These are phyloP conservation scores for Trichoderma sp. DNA, from an alignment of 2,329 filamentous ascomycete species.

Conservation along the genomic window DNA sequence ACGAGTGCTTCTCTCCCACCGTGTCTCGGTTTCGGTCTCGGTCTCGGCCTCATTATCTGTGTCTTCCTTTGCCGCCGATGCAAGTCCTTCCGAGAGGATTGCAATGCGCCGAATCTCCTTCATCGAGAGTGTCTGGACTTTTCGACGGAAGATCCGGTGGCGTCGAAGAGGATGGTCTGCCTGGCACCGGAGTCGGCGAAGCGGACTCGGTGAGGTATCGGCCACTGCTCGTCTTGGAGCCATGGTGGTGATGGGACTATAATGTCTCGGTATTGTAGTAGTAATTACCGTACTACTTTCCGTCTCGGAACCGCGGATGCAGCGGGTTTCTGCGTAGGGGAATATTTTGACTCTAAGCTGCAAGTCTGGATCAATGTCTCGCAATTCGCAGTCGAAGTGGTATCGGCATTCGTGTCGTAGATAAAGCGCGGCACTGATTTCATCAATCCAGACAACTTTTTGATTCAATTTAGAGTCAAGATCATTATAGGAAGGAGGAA, in stretches of 20 bases:
- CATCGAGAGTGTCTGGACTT: neutral
- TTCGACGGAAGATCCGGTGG: neutral
- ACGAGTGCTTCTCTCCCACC: slow-evolving; percentile 7
- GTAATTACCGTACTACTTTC: neutral
- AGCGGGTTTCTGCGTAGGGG: neutral
- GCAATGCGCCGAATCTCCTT: neutral
- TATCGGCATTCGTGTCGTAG: neutral
- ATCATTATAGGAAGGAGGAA: neutral
- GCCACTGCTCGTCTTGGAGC: neutral
- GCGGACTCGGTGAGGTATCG: neutral
- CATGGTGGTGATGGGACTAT: neutral
- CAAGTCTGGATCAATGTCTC: neutral
- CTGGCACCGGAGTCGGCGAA: neutral
- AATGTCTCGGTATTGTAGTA: neutral
- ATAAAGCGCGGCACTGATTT: neutral
- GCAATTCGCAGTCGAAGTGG: neutral
- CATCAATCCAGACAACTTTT: neutral
- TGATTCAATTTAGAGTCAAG: neutral
- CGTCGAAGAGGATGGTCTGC: neutral
- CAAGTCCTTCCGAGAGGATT: neutral
- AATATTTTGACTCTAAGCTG: neutral
- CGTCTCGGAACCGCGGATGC: neutral
- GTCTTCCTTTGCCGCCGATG: neutral
- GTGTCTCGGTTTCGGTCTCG: slow-evolving; percentile 12
- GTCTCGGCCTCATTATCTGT: slow-evolving; percentile 14